Percentiles rank a stretch among this genome's conserved stretches.
Conservation (phyloP, 352 stramenopile genomes). For the Pythium pyrilobum region DNA sequence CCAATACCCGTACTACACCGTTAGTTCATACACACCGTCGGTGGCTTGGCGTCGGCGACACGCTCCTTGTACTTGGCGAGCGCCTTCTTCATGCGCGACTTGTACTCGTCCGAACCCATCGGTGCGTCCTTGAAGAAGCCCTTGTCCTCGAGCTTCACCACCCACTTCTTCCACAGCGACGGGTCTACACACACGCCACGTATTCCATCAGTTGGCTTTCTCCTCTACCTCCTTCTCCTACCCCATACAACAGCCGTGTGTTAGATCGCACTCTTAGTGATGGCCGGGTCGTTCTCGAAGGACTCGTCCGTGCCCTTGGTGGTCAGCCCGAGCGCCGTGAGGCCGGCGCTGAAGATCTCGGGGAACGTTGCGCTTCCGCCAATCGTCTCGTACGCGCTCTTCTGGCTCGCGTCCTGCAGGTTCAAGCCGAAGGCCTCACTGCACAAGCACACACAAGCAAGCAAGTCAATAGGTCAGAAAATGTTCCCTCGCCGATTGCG, state of each 20-base stretch:
- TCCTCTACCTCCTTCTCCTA: too few species aligned
- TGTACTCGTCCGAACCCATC: constrained; percentile 56
- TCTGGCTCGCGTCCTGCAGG: constrained; percentile 48
- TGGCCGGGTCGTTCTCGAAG: constrained; percentile 52
- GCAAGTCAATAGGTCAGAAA: not conserved
- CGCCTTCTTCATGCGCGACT: constrained; percentile 57
- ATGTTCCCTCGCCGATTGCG: not conserved
- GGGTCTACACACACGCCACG: constrained; percentile 36
- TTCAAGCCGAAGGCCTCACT: constrained; percentile 74
- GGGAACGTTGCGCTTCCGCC: constrained; percentile 40
- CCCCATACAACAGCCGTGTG: not conserved
- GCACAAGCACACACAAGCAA: not conserved
- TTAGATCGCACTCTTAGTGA: constrained; percentile 49
- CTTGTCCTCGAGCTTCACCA: constrained; percentile 81
- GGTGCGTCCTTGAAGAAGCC: constrained; percentile 72
- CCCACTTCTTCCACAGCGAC: constrained; percentile 85
- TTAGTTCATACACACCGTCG: constrained; percentile 19
- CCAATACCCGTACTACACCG: too few species aligned
- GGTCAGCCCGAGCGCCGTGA: constrained; percentile 55
- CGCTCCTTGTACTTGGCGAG: constrained; percentile 86
- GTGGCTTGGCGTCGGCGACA: constrained; percentile 64
- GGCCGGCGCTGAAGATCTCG: constrained; percentile 65
- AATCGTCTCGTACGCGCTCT: constrained; percentile 36
- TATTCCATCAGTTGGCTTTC: too few species aligned
- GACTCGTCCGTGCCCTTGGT: constrained; percentile 25